Evolutionary conservation across 108 stramenopile species (phyloP), one percentile per base, ranked within the genome.

Genomic region (Cyclotella kingstonii): DNA sequence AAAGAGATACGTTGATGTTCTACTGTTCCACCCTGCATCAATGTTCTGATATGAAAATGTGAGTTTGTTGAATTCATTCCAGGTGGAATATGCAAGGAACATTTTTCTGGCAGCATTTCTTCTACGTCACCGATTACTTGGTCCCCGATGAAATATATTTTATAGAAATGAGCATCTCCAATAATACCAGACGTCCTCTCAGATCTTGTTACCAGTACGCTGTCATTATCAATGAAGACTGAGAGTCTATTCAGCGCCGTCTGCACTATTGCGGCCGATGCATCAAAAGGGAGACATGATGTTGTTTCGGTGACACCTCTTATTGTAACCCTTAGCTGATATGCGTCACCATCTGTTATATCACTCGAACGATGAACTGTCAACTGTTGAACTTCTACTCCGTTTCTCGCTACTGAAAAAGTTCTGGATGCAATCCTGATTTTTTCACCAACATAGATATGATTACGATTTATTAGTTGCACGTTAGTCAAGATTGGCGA

Each of bases 141-240:
- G 14, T 45, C 66, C 7, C 87, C 86, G 47, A 59, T 47, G 43
- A 90, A 93, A 69, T 87, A 89, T 27, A 93, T 63, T 19, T 67
- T 68, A 66, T 79, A 90, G n/a, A 84, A 35, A 66, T 85, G 90
- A 38, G 87, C 80, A 52, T 81, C 63, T 22, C 77, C 82, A 50
- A 44, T 48, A 5, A 35, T 72, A 19, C 86, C 83, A 15, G 77
- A 38, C 8, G 77, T 19, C 35, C 40, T 33, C 9, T 84, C 77
- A 25, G 48, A 41, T 25, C 66, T 50, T 12, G 86, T 66, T 9
- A 87, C 84, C n/a, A 66, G 50, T 3, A 85, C 76, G 12, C 77
- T 78, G 28, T 64, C 75, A 33, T 63, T 68, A 39, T 70, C 54
- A 30, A 66, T 21, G 14, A 74, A 29, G 15, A 47, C 65, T 10